Percentiles rank a stretch among this genome's conserved stretches.
phyloP scores from a whole-genome alignment of 352 stramenopile species.

The Pythium plurisporium region DNA sequence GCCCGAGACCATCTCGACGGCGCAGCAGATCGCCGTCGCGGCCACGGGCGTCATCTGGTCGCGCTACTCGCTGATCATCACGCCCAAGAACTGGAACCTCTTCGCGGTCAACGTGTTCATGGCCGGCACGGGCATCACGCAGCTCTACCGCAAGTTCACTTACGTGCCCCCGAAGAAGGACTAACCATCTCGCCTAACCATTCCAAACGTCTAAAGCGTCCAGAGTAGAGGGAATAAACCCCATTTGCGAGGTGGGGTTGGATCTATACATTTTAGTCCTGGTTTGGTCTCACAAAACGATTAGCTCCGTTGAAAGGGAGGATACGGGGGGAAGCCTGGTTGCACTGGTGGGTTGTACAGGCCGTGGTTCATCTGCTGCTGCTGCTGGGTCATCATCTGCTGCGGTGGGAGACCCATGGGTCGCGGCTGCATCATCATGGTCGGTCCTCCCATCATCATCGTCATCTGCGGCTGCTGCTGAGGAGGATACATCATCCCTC shows the following conservation, averaged over 20 bases:
- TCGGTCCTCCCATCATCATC: not conserved
- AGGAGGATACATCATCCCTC: conserved; percentile 2
- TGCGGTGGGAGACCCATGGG: not conserved
- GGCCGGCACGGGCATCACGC: conserved; percentile 74
- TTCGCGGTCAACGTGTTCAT: conserved; percentile 90
- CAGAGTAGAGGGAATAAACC: too few relatives aligned
- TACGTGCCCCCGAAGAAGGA: conserved; percentile 23
- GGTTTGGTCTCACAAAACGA: conserved; percentile 1
- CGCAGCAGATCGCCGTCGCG: conserved; percentile 79
- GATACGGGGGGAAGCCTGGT: conserved; percentile 1
- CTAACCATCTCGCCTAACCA: not conserved
- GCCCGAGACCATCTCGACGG: conserved; percentile 74
- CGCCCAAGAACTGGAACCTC: conserved; percentile 90
- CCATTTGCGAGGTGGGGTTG: too few relatives aligned
- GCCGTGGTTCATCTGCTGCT: not conserved
- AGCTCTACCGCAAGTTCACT: conserved; percentile 79
- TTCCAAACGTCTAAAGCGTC: not conserved
- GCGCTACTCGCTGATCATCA: conserved; percentile 86
- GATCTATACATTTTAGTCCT: too few relatives aligned
- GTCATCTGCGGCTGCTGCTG: conserved; percentile 1
- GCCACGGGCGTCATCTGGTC: conserved; percentile 88
- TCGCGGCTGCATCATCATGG: conserved; percentile 8
- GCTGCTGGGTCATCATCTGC: not conserved
- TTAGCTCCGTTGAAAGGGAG: conserved; percentile 1
- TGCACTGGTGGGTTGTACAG: too few relatives aligned